phyloP scores from a whole-genome alignment of 169 alveolate genomes.

The Plasmodium reichenowi region DNA sequence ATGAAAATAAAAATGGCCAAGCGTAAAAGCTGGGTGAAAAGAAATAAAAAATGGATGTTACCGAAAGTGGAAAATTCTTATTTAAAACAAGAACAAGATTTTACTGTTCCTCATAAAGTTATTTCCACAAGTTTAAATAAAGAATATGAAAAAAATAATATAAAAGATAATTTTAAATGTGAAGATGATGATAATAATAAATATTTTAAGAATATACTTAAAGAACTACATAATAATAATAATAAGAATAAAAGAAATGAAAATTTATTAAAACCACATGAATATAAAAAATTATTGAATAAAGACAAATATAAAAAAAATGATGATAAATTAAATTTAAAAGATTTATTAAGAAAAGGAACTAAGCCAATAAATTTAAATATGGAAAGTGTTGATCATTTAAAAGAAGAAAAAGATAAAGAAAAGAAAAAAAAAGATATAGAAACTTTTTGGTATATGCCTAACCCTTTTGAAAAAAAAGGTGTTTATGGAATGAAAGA shows the following conservation, averaged over 20 bases:
- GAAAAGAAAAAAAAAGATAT: slow-evolving; percentile 66
- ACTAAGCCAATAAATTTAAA: slow-evolving; percentile 15
- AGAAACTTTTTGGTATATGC: slow-evolving; percentile 75
- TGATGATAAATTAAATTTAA: slow-evolving; percentile 65
- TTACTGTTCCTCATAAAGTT: slow-evolving; percentile 41
- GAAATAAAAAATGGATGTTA: slow-evolving; percentile 74
- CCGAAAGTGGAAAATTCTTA: slow-evolving; percentile 74
- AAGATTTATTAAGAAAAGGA: slow-evolving; percentile 13
- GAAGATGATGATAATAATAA: slow-evolving; percentile 2
- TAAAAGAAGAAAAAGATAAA: slow-evolving; percentile 50
- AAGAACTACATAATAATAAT: slow-evolving; percentile 7
- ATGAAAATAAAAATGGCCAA: slow-evolving; percentile 53
- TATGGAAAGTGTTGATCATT: slow-evolving; percentile 7
- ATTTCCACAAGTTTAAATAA: slow-evolving; percentile 25
- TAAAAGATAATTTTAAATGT: neutral
- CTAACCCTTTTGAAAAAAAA: slow-evolving; percentile 75
- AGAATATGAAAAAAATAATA: neutral
- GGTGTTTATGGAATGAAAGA: slow-evolving; percentile 76
- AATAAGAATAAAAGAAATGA: slow-evolving; percentile 7
- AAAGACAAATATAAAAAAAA: slow-evolving; percentile 5
- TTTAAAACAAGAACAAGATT: slow-evolving; percentile 73
- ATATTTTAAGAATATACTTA: neutral
- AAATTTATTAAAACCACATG: slow-evolving; percentile 49
- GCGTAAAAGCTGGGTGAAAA: slow-evolving; percentile 63
- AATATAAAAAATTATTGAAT: slow-evolving; percentile 59